Conservation (phyloP, 2,329 filamentous ascomycete genomes). For the Exophiala dermatitidis region DNA sequence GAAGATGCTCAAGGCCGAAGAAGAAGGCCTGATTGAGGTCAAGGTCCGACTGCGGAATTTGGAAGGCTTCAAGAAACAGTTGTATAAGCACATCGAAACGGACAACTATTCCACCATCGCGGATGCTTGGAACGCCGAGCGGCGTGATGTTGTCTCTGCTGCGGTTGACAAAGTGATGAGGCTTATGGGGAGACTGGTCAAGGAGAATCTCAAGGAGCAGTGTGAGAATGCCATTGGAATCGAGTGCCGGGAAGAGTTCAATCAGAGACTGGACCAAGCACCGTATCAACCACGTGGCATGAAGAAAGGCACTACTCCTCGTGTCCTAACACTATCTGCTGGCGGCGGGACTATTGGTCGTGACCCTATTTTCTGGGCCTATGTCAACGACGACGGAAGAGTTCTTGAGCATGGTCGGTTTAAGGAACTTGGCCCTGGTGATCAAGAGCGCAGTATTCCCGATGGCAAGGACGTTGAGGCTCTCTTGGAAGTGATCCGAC, state of each 20-base stretch:
- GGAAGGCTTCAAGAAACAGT: slow-evolving; percentile 64
- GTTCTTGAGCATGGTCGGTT: slow-evolving; percentile 86
- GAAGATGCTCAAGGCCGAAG: slow-evolving; percentile 95
- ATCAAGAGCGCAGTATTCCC: slow-evolving; percentile 59
- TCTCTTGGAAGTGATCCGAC: slow-evolving; percentile 71
- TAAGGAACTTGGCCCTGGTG: slow-evolving; percentile 62
- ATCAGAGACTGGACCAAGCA: slow-evolving; percentile 84
- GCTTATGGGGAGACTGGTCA: slow-evolving; percentile 82
- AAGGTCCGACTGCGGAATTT: slow-evolving; percentile 69
- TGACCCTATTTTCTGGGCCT: slow-evolving; percentile 84
- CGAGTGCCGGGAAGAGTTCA: slow-evolving; percentile 80
- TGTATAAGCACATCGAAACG: slow-evolving; percentile 79
- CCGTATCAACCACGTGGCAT: slow-evolving; percentile 93
- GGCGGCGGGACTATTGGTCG: slow-evolving; percentile 66
- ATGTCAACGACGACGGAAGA: slow-evolving; percentile 85
- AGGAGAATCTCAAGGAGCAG: slow-evolving; percentile 85
- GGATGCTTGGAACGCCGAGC: slow-evolving; percentile 87
- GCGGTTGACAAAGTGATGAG: slow-evolving; percentile 75
- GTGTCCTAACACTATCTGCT: slow-evolving; percentile 79
- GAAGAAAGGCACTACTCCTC: slow-evolving; percentile 76
- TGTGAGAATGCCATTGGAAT: slow-evolving; percentile 91
- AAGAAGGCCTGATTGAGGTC: slow-evolving; percentile 85
- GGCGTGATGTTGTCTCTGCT: slow-evolving; percentile 73
- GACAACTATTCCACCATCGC: slow-evolving; percentile 94
- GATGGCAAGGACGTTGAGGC: slow-evolving; percentile 58